phyloP scores from a whole-genome alignment of 1,284 basidiomycete species.

The Paramarasmius palmivorus region DNA sequence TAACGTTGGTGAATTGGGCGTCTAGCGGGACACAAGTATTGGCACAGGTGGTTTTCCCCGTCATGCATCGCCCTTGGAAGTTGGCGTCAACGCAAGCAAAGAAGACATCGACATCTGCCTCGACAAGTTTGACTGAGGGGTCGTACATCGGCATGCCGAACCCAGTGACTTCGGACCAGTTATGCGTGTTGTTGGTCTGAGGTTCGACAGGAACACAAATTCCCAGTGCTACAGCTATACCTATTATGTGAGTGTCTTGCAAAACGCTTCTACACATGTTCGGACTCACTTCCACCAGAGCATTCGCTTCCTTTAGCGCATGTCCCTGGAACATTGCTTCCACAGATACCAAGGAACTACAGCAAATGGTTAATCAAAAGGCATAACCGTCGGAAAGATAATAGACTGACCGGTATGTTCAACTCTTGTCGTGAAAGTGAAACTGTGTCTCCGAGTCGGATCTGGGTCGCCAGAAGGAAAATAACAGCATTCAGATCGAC shows the following conservation, averaged over 20 bases:
- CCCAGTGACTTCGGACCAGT: conserved; percentile 7
- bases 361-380: too few species aligned
- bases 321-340: too few species aligned
- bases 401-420: too few species aligned
- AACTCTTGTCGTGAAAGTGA: too few species aligned
- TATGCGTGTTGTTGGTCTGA: conserved; percentile 1
- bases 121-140: not conserved
- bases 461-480: too few species aligned
- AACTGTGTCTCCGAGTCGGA: too few species aligned
- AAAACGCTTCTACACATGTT: not conserved
- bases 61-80: conserved; percentile 3
- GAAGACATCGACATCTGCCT: conserved; percentile 1
- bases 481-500: too few species aligned
- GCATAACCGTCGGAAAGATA: too few species aligned
- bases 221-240: not conserved
- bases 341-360: too few species aligned
- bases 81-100: conserved; percentile 8
- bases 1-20: conserved; percentile 1
- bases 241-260: not conserved
- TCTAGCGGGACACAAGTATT: conserved; percentile 5
- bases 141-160: conserved; percentile 7
- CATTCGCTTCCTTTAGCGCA: too few species aligned
- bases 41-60: not conserved
- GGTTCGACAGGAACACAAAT: conserved; percentile 7
- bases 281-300: not conserved